Conservation (phyloP, 129 eudicot species). For the Chrysanthemum makinoi region DNA sequence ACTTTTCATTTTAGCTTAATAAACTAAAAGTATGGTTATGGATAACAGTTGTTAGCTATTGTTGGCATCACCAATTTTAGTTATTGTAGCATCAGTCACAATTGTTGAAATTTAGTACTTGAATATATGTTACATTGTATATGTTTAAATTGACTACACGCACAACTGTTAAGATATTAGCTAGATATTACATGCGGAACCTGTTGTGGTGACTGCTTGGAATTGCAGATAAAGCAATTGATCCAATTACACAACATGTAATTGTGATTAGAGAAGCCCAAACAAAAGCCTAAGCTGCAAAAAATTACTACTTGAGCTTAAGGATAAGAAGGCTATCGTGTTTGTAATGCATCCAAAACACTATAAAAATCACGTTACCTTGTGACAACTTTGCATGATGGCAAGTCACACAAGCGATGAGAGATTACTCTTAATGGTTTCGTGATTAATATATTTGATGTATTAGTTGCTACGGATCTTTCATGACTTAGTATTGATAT, state of each 20-base stretch:
- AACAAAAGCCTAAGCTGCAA: conserved; percentile 38
- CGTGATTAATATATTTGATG: conserved; percentile 40
- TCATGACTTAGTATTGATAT: too few species aligned
- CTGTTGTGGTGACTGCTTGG: conserved; percentile 57
- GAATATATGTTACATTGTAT: conserved; percentile 52
- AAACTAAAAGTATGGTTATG: too few species aligned
- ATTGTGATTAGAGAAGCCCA: too few species aligned
- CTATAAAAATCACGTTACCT: conserved; percentile 49
- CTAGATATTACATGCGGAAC: conserved; percentile 56
- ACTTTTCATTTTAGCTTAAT: too few species aligned
- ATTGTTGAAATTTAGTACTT: too few species aligned
- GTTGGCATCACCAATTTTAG: too few species aligned
- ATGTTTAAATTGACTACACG: conserved; percentile 65
- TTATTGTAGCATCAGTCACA: too few species aligned
- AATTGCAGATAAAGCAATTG: conserved; percentile 55
- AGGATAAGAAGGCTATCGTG: conserved; percentile 55
- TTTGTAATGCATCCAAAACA: conserved; percentile 43
- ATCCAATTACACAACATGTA: conserved; percentile 52
- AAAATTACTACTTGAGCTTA: conserved; percentile 41
- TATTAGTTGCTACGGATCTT: conserved; percentile 30
- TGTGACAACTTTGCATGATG: conserved; percentile 53
- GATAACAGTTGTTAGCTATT: too few species aligned
- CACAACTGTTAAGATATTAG: conserved; percentile 49
- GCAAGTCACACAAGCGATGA: conserved; percentile 60
- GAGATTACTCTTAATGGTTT: conserved; percentile 62